These are phyloP conservation scores for Kalmanozyma brasiliensis DNA, from an alignment of 1,284 basidiomycete genomes.

Conservation along the genomic window DNA sequence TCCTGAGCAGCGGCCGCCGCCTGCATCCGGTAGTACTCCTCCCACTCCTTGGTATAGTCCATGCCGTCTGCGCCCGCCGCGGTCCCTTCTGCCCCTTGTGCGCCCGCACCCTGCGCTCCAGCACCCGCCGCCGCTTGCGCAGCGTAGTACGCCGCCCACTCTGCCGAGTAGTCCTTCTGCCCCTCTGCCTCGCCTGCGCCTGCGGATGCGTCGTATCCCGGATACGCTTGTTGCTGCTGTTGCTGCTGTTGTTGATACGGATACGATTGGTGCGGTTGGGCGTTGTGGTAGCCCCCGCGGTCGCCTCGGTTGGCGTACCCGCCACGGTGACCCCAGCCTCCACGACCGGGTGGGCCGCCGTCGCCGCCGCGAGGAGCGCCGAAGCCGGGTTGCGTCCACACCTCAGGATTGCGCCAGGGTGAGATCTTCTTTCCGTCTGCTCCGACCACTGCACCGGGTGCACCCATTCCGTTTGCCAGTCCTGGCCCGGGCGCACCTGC, in stretches of 20 bases:
- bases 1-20: constrained; percentile 45
- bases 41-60: constrained; percentile 67
- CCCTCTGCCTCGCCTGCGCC: constrained; percentile 1
- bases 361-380: constrained; percentile 33
- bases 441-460: constrained; percentile 34
- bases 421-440: constrained; percentile 65
- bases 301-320: too few relatives aligned
- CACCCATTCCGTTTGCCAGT: constrained; percentile 16
- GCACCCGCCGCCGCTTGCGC: constrained; percentile 51
- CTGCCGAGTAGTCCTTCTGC: constrained; percentile 63
- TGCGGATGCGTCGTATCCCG: constrained; percentile 14
- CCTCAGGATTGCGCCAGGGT: constrained; percentile 65
- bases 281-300: constrained; percentile 32
- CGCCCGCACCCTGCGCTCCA: constrained; percentile 3
- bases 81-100: constrained; percentile 13
- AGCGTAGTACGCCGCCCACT: constrained; percentile 66
- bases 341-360: constrained; percentile 16
- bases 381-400: constrained; percentile 60
- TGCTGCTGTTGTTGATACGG: constrained; percentile 8
- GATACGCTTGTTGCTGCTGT: constrained; percentile 13
- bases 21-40: constrained; percentile 61
- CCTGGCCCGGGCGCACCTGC: constrained; percentile 48
- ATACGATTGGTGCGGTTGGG: neutral
- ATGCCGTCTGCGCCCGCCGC: constrained; percentile 16
- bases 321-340: constrained; percentile 25